phyloP scores from a whole-genome alignment of 2,329 filamentous ascomycete species.

The Rachicladosporium sp. region DNA sequence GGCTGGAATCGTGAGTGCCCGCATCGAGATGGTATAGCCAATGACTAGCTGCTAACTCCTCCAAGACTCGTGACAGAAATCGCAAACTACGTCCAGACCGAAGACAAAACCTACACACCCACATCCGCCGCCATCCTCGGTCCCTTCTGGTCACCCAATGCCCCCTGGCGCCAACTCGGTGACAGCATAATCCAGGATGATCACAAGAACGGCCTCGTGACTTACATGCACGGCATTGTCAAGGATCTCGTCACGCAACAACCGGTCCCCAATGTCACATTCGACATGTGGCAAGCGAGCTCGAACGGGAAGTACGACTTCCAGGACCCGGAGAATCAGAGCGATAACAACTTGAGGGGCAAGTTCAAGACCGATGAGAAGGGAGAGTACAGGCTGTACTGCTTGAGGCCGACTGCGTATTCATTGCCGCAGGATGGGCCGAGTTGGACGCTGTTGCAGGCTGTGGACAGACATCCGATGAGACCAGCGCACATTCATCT shows the following conservation, averaged over 20 bases:
- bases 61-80: slow-evolving; percentile 53
- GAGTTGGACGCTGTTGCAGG: slow-evolving; percentile 39
- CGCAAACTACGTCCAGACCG: slow-evolving; percentile 47
- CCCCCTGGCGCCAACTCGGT: slow-evolving; percentile 58
- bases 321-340: slow-evolving; percentile 60
- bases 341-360: slow-evolving; percentile 61
- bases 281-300: slow-evolving; percentile 69
- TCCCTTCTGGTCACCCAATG: slow-evolving; percentile 65
- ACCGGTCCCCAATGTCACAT: slow-evolving; percentile 54
- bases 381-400: slow-evolving; percentile 62
- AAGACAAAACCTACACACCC: slow-evolving; percentile 48
- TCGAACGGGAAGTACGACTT: slow-evolving; percentile 59
- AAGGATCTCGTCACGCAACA: slow-evolving; percentile 51
- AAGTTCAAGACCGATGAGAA: slow-evolving; percentile 61
- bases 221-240: slow-evolving; percentile 58
- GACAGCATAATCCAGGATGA: slow-evolving; percentile 53
- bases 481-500: slow-evolving; percentile 51
- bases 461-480: slow-evolving; percentile 48
- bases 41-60: not conserved
- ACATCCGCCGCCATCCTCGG: slow-evolving; percentile 68
- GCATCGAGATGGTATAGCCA: not conserved
- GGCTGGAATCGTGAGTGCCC: slow-evolving; percentile 52
- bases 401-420: slow-evolving; percentile 62
- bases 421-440: slow-evolving; percentile 55
- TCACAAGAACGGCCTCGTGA: slow-evolving; percentile 43